Percentiles rank a stretch among this genome's conserved stretches.
Evolutionary conservation across 345 rosid genomes (phyloP).

Genomic region (Capsella bursapastoris): DNA sequence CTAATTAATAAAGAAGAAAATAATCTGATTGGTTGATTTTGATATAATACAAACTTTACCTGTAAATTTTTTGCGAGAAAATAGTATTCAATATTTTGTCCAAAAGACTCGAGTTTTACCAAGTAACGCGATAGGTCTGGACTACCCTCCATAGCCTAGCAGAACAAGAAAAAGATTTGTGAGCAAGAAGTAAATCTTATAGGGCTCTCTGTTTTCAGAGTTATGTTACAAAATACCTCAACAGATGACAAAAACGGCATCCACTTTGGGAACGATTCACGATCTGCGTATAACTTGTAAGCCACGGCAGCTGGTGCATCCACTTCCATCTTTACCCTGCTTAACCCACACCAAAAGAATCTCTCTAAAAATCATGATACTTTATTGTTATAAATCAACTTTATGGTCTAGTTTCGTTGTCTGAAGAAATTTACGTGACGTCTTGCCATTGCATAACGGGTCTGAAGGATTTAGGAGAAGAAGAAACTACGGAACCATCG

Average conservation of each 20-base stretch:
- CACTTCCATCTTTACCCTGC: conserved; percentile 40
- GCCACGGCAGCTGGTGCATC: conserved; percentile 46
- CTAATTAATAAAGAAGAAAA: neutral
- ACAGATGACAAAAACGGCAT: conserved; percentile 48
- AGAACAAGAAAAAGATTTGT: neutral
- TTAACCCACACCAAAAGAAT: neutral
- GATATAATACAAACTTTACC: conserved; percentile 3
- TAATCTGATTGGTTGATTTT: neutral
- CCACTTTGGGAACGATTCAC: conserved; percentile 44
- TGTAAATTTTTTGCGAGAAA: conserved; percentile 43
- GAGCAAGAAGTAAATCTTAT: neutral
- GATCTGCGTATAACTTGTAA: conserved; percentile 44
- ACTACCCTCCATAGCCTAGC: conserved; percentile 38
- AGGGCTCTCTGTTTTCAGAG: conserved; percentile 16
- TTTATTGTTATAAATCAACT: neutral
- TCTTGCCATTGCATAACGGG: conserved; percentile 43
- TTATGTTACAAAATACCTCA: conserved; percentile 32
- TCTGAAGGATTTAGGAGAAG: conserved; percentile 34
- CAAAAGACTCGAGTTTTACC: conserved; percentile 42
- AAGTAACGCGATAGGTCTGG: conserved; percentile 39
- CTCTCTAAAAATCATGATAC: neutral
- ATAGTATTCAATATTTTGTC: conserved; percentile 38
- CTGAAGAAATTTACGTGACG: conserved; percentile 35
- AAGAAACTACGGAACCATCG: conserved; percentile 20
- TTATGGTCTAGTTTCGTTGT: neutral